phyloP scores from a whole-genome alignment of 2,329 filamentous ascomycete genomes.

The Cladosporium phlei region DNA sequence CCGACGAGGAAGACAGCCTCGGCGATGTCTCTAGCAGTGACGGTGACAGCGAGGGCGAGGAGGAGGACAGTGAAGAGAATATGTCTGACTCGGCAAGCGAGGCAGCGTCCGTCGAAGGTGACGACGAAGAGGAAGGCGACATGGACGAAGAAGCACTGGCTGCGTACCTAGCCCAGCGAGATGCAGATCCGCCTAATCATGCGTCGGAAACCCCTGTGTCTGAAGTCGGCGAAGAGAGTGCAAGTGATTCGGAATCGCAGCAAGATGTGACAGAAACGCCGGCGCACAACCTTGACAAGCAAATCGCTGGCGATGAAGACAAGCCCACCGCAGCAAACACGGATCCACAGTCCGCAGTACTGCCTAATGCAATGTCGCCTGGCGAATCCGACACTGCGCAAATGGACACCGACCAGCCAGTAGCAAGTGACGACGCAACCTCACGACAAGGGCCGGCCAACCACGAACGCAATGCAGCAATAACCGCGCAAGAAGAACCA shows the following conservation, averaged over 20 bases:
- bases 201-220: constrained; percentile 9
- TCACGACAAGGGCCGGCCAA: too few relatives aligned
- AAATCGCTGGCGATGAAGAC: too few relatives aligned
- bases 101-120: constrained; percentile 47
- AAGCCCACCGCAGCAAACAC: too few relatives aligned
- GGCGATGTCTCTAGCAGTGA: constrained; percentile 23
- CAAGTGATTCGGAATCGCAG: constrained; percentile 26
- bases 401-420: not conserved
- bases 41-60: constrained; percentile 40
- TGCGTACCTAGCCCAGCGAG: constrained; percentile 26
- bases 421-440: not conserved
- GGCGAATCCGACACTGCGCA: not conserved
- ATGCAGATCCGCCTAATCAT: constrained; percentile 24
- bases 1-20: constrained; percentile 25
- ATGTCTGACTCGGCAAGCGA: constrained; percentile 61
- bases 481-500: not conserved
- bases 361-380: not conserved
- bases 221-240: constrained; percentile 23
- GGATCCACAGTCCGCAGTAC: constrained; percentile 16
- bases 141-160: constrained; percentile 50
- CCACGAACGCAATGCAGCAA: too few relatives aligned
- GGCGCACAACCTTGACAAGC: too few relatives aligned
- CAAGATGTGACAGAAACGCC: too few relatives aligned
- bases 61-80: constrained; percentile 43
- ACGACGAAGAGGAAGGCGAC: constrained; percentile 45